Percentiles rank a stretch among this genome's conserved stretches.
Conservation (phyloP, 2,329 filamentous ascomycete genomes). For the Calonectria pteridis region DNA sequence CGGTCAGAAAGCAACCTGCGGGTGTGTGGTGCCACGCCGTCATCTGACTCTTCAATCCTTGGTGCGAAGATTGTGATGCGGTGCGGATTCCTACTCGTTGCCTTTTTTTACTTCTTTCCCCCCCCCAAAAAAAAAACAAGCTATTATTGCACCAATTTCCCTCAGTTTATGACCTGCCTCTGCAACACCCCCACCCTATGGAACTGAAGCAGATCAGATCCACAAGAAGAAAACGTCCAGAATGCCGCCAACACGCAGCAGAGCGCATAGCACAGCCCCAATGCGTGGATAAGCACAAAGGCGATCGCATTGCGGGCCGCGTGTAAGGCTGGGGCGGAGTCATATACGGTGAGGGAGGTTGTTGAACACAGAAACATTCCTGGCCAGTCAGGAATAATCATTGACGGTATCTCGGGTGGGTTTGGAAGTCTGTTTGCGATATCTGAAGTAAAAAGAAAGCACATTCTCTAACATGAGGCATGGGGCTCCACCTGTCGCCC, state of each 20-base stretch:
- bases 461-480: constrained; percentile 20
- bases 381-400: not conserved
- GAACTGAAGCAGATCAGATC: constrained; percentile 1
- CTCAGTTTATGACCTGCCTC: not conserved
- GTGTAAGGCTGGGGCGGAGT: constrained; percentile 45
- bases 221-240: constrained; percentile 8
- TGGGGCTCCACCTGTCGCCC: not conserved
- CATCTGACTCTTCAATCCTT: not conserved
- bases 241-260: not conserved
- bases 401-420: not conserved
- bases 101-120: not conserved
- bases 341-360: not conserved
- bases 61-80: not conserved
- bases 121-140: not conserved
- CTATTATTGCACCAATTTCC: not conserved
- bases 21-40: not conserved
- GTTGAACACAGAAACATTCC: not conserved
- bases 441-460: not conserved
- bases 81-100: not conserved
- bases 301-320: constrained; percentile 40
- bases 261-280: constrained; percentile 37
- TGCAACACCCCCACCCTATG: not conserved
- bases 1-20: constrained; percentile 9
- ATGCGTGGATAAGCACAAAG: constrained; percentile 34
- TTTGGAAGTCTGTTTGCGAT: not conserved